A percentile compares a stretch with the other conserved stretches of the same genome.
Evolutionary conservation across 257 asterid species (phyloP).

Genomic region (Oldenlandia corymbosa): DNA sequence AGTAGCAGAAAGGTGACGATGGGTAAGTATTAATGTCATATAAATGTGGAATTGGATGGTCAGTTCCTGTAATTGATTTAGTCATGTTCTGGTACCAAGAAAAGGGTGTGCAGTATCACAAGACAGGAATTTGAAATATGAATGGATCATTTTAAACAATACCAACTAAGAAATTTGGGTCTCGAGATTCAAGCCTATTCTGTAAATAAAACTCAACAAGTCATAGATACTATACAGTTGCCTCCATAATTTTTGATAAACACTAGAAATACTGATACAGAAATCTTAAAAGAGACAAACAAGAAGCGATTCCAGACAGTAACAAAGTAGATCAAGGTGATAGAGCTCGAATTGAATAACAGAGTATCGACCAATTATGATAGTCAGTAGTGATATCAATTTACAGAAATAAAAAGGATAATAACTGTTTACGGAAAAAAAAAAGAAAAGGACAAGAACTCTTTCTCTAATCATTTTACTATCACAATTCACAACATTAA

Average conservation of each 20-base stretch:
- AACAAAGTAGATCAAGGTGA: background rate
- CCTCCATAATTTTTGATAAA: background rate
- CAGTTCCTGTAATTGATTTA: constrained; percentile 57
- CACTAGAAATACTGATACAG: background rate
- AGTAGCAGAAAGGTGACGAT: constrained; percentile 64
- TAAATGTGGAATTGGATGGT: constrained; percentile 70
- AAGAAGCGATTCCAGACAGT: background rate
- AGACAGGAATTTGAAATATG: background rate
- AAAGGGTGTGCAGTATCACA: constrained; percentile 3
- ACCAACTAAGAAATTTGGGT: background rate
- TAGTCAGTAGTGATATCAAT: no score
- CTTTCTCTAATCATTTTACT: no score
- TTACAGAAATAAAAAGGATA: no score
- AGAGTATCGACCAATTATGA: no score
- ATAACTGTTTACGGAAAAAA: no score
- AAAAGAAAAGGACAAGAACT: no score
- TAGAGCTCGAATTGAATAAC: background rate
- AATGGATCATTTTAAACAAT: background rate
- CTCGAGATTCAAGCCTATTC: no score
- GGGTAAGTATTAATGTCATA: constrained; percentile 77
- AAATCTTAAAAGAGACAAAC: background rate
- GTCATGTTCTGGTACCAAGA: constrained; percentile 18
- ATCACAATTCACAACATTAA: no score
- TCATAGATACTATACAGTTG: no score
- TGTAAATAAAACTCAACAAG: background rate